A percentile compares a stretch with the other conserved stretches of the same genome.
Evolutionary conservation across 139 green algal genomes (phyloP).

Genomic region (Gonium pectorale): DNA sequence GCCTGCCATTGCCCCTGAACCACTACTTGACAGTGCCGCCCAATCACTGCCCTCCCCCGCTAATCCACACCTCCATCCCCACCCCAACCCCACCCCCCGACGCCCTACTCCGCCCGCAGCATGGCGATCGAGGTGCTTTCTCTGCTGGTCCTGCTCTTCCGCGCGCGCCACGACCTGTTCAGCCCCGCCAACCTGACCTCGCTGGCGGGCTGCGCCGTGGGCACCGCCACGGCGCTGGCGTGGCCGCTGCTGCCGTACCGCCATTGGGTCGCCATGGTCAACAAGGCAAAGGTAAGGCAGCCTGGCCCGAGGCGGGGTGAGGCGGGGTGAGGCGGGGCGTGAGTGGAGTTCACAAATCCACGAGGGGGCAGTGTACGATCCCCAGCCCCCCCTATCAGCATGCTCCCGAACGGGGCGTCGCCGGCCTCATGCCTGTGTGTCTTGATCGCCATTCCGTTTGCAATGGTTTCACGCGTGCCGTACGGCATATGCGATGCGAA

Average conservation of each 20-base stretch:
- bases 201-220: neutral
- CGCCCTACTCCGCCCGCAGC: too few relatives aligned
- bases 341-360: neutral
- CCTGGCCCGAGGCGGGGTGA: neutral
- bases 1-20: too few relatives aligned
- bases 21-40: too few relatives aligned
- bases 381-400: too few relatives aligned
- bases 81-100: neutral
- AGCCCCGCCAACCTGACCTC: slow-evolving; percentile 17
- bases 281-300: neutral
- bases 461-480: too few relatives aligned
- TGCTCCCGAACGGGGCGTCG: too few relatives aligned
- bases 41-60: too few relatives aligned
- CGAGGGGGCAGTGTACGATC: too few relatives aligned
- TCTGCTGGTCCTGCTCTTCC: slow-evolving; percentile 9
- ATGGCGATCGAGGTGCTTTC: neutral
- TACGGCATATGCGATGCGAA: too few relatives aligned
- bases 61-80: too few relatives aligned
- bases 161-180: slow-evolving; percentile 15
- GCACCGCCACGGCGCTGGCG: neutral
- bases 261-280: neutral
- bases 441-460: too few relatives aligned
- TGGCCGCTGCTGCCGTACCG: neutral
- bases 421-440: too few relatives aligned
- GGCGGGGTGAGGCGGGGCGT: neutral